These are phyloP conservation scores for Lolium perenne DNA, from an alignment of 176 grass and related monocot genomes.

Conservation along the genomic window DNA sequence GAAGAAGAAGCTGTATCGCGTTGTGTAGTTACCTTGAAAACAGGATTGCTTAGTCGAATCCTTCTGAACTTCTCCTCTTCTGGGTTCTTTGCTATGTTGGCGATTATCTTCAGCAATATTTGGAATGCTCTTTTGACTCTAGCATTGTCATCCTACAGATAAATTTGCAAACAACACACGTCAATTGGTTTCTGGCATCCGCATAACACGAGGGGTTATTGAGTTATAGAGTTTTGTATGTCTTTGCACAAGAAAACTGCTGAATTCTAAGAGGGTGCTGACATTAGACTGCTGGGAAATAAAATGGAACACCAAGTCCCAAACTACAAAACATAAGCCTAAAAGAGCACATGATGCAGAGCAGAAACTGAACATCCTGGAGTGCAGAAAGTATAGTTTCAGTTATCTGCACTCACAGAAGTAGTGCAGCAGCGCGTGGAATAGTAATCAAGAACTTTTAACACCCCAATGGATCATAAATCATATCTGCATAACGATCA, in stretches of 20 bases:
- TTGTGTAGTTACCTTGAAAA: slow-evolving; percentile 62
- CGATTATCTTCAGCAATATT: slow-evolving; percentile 63
- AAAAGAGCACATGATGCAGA: background rate
- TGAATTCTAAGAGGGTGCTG: slow-evolving; percentile 9
- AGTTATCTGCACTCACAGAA: background rate
- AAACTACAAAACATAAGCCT: background rate
- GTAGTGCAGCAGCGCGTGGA: background rate
- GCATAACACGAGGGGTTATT: background rate
- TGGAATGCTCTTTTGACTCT: slow-evolving; percentile 75
- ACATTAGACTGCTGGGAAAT: slow-evolving; percentile 5
- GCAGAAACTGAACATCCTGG: background rate
- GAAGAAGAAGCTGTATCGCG: background rate
- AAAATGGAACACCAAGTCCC: background rate
- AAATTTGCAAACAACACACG: background rate
- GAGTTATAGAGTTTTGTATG: background rate
- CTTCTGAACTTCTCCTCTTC: slow-evolving; percentile 80
- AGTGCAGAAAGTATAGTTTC: background rate
- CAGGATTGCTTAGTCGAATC: slow-evolving; percentile 68
- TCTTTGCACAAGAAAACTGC: background rate
- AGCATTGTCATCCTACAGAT: slow-evolving; percentile 56
- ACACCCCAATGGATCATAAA: background rate
- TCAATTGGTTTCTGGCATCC: background rate
- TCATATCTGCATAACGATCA: background rate
- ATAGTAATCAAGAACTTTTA: background rate
- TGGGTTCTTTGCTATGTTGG: slow-evolving; percentile 71